A percentile compares a stretch with the other conserved stretches of the same genome.
These are phyloP conservation scores for Corylus heterophylla DNA, from an alignment of 306 rosid species.

Conservation along the genomic window DNA sequence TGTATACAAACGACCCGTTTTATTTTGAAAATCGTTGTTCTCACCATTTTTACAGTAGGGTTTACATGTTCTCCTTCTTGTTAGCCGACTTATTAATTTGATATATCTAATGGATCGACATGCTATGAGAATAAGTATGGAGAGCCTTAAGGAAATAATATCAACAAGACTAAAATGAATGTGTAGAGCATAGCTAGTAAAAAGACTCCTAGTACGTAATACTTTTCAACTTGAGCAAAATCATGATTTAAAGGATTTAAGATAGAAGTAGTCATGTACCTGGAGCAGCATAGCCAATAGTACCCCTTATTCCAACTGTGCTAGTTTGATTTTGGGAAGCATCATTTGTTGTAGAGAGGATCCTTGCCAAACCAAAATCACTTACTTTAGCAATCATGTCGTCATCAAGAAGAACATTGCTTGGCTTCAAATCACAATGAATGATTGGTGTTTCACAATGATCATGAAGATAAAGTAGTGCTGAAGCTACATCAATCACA, in stretches of 20 bases:
- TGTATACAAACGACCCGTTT: too few relatives aligned
- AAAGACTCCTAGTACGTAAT: neutral
- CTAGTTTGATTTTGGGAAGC: neutral
- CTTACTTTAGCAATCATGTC: conserved; percentile 20
- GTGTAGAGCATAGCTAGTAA: neutral
- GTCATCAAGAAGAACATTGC: neutral
- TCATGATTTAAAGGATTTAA: too few relatives aligned
- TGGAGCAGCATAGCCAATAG: conserved; percentile 26
- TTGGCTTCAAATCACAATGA: conserved; percentile 28
- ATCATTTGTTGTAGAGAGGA: neutral
- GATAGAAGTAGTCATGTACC: neutral
- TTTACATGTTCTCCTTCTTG: too few relatives aligned
- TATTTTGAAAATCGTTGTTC: too few relatives aligned
- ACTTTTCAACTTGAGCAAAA: too few relatives aligned
- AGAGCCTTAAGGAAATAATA: too few relatives aligned
- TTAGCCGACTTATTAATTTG: too few relatives aligned
- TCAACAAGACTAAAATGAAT: too few relatives aligned
- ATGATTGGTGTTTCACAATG: conserved; percentile 1
- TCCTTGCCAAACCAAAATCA: conserved; percentile 37
- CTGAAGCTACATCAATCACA: conserved; percentile 15
- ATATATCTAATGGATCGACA: too few relatives aligned
- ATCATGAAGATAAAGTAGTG: conserved; percentile 24
- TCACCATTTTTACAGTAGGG: too few relatives aligned
- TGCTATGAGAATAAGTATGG: too few relatives aligned
- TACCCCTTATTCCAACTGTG: conserved; percentile 24